These are phyloP conservation scores for Phoma herbarum DNA, from an alignment of 2,329 filamentous ascomycete genomes.

Conservation along the genomic window DNA sequence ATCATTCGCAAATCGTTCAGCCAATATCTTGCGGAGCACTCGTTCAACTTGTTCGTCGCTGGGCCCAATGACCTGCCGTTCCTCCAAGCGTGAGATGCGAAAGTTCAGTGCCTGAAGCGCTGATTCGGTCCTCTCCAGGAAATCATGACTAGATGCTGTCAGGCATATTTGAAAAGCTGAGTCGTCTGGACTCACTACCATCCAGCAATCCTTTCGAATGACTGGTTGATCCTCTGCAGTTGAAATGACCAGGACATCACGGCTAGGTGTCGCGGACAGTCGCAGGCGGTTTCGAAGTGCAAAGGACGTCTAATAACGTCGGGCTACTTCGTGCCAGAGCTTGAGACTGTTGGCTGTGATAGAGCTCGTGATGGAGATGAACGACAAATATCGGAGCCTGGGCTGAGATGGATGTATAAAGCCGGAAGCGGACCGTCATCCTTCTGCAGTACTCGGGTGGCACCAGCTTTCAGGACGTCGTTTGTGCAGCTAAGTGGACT, in stretches of 20 bases:
- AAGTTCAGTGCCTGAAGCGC: constrained; percentile 41
- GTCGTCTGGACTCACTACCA: constrained; percentile 41
- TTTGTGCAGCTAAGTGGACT: constrained; percentile 33
- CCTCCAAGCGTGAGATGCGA: constrained; percentile 41
- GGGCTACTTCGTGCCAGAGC: not conserved
- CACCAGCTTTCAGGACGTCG: constrained; percentile 26
- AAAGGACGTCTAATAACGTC: not conserved
- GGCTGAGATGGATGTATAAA: constrained; percentile 30
- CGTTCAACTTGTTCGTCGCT: constrained; percentile 49
- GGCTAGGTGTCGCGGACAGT: not conserved
- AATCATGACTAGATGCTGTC: constrained; percentile 34
- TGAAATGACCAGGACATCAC: constrained; percentile 46
- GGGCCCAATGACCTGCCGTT: constrained; percentile 37
- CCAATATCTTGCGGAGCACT: constrained; percentile 47
- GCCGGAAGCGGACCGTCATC: constrained; percentile 21
- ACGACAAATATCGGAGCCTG: not conserved
- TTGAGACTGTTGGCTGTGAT: not conserved
- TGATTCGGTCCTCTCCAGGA: constrained; percentile 44
- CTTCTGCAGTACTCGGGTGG: constrained; percentile 31
- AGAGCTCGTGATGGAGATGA: constrained; percentile 1
- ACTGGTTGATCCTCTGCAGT: constrained; percentile 44
- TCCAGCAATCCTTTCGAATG: constrained; percentile 43
- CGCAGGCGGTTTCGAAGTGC: not conserved
- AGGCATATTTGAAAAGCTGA: constrained; percentile 3
- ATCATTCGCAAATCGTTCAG: constrained; percentile 39